Evolutionary conservation across 495 filamentous ascomycete genomes (phyloP).

Genomic region (Neurospora terricola): DNA sequence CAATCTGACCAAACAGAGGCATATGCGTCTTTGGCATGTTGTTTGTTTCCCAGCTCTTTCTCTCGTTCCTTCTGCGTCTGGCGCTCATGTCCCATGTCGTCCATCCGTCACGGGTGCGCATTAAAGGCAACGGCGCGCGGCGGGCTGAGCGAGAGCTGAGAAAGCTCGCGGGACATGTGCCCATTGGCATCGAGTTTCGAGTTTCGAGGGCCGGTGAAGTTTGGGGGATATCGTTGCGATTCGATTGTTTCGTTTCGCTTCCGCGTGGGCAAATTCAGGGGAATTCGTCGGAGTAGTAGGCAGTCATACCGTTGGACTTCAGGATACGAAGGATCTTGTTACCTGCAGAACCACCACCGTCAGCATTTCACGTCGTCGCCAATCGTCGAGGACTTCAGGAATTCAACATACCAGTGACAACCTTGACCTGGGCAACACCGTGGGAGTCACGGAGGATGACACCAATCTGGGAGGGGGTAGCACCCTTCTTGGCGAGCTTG

Average conservation of each 20-base stretch:
- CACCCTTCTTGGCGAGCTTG: slow-evolving; percentile 96
- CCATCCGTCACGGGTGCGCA: not conserved
- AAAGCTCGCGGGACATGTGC: not conserved
- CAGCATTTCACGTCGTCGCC: slow-evolving; percentile 6
- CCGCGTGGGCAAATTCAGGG: slow-evolving; percentile 4
- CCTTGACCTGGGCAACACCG: slow-evolving; percentile 92
- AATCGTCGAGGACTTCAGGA: slow-evolving; percentile 1
- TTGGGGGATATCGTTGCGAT: not conserved
- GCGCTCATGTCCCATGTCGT: slow-evolving; percentile 1
- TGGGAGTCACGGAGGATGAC: slow-evolving; percentile 94
- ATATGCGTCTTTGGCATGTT: slow-evolving; percentile 16
- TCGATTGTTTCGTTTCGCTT: slow-evolving; percentile 5
- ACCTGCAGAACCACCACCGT: slow-evolving; percentile 41
- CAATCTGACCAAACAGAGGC: slow-evolving; percentile 90
- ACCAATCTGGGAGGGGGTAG: slow-evolving; percentile 96
- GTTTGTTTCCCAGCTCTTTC: slow-evolving; percentile 1
- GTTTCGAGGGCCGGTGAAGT: not conserved
- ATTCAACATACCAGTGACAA: slow-evolving; percentile 74
- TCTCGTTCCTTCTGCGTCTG: slow-evolving; percentile 4
- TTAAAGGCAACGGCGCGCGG: not conserved
- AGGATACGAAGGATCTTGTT: slow-evolving; percentile 99
- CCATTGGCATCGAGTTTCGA: not conserved
- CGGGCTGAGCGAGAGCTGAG: not conserved
- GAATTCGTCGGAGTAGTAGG: not conserved
- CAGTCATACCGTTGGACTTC: slow-evolving; percentile 54